Evolutionary conservation across 495 filamentous ascomycete genomes (phyloP).

Genomic region (Clavariopsis aquatica): DNA sequence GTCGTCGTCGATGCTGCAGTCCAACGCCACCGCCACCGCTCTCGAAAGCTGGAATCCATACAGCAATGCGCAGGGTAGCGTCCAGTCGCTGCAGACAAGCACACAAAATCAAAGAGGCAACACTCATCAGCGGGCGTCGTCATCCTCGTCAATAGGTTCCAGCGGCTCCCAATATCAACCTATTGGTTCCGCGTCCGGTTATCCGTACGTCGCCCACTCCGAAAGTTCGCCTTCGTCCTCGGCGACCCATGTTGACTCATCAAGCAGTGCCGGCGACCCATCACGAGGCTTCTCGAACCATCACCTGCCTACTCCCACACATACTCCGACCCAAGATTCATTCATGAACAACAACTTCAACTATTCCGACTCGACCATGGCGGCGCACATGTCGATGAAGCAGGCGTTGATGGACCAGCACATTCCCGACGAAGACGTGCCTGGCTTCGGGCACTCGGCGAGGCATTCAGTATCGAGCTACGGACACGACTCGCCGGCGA

Average conservation of each 20-base stretch:
- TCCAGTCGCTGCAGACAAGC: constrained; percentile 34
- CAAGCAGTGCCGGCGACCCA: constrained; percentile 36
- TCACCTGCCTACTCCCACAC: constrained; percentile 41
- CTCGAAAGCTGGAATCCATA: constrained; percentile 32
- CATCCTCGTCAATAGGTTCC: constrained; percentile 44
- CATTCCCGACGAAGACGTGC: constrained; percentile 44
- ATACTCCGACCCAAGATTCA: constrained; percentile 42
- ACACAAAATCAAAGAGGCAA: constrained; percentile 18
- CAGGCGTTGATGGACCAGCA: constrained; percentile 58
- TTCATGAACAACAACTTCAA: constrained; percentile 35
- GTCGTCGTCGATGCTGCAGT: constrained; percentile 22
- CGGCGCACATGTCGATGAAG: constrained; percentile 56
- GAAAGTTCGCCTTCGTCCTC: constrained; percentile 41
- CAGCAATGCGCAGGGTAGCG: constrained; percentile 31
- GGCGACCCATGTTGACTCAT: constrained; percentile 37
- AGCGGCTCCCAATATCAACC: constrained; percentile 43
- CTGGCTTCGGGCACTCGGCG: constrained; percentile 52
- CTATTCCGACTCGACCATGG: constrained; percentile 44
- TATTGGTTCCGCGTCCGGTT: constrained; percentile 31
- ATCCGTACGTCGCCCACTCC: constrained; percentile 44
- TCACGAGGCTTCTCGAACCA: constrained; percentile 40
- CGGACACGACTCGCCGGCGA: constrained; percentile 58
- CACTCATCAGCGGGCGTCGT: constrained; percentile 44
- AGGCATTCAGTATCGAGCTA: constrained; percentile 58
- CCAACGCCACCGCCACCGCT: constrained; percentile 16